Conservation (phyloP, 768 basidiomycete species). For the Saitozyma sp. region DNA sequence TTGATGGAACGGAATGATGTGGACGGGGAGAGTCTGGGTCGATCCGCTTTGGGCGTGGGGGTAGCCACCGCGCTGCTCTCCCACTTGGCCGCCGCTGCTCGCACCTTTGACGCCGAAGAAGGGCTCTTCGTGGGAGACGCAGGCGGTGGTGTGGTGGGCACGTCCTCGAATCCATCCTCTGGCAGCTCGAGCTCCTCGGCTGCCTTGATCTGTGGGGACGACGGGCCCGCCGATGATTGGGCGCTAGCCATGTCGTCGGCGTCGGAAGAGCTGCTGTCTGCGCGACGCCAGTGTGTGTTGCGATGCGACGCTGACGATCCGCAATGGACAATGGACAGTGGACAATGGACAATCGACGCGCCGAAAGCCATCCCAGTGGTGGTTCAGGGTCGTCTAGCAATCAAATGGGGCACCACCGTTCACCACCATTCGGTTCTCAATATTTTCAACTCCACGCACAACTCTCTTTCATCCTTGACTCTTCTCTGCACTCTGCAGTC, state of each 20-base stretch:
- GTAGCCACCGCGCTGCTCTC: constrained; percentile 16
- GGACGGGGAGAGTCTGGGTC: constrained; percentile 10
- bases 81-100: constrained; percentile 39
- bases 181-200: constrained; percentile 32
- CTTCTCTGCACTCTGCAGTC: too few species aligned
- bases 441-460: too few species aligned
- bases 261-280: too few species aligned
- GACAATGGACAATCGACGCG: too few species aligned
- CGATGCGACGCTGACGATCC: too few species aligned
- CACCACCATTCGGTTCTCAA: too few species aligned
- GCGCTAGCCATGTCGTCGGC: constrained; percentile 6
- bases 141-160: constrained; percentile 2
- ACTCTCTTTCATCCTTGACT: too few species aligned
- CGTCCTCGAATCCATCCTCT: constrained; percentile 20
- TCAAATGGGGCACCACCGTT: too few species aligned
- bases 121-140: constrained; percentile 10
- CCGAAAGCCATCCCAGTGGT: too few species aligned
- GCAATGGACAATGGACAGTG: too few species aligned
- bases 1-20: constrained; percentile 18
- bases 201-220: constrained; percentile 17
- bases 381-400: too few species aligned
- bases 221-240: constrained; percentile 9
- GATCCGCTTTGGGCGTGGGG: not conserved
- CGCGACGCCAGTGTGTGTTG: too few species aligned
- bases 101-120: constrained; percentile 20